Evolutionary conservation across 148 eudicot species (phyloP).

Genomic region (Dianthus caryophyllus): DNA sequence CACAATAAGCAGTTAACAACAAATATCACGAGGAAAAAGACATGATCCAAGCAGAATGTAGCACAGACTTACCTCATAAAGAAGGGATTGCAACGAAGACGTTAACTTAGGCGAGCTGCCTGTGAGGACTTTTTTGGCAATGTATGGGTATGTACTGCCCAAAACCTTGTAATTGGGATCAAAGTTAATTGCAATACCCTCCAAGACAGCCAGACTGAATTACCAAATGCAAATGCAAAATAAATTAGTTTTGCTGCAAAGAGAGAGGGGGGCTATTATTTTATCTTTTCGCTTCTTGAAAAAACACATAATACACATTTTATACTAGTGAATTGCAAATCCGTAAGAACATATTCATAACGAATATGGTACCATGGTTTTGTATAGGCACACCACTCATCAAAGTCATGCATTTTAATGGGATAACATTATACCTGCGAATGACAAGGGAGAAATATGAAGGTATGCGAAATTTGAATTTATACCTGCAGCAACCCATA

Average conservation of each 20-base stretch:
- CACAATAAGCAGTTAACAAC: neutral
- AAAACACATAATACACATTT: no score
- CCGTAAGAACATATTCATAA: no score
- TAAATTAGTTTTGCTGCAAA: neutral
- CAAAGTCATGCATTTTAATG: neutral
- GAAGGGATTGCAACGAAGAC: constrained; percentile 67
- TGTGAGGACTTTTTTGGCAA: constrained; percentile 80
- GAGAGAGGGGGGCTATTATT: neutral
- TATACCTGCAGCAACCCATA: constrained; percentile 58
- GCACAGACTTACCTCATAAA: constrained; percentile 56
- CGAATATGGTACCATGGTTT: no score
- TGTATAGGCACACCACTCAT: constrained; percentile 1
- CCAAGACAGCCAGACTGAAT: constrained; percentile 88
- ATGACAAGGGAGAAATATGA: constrained; percentile 91
- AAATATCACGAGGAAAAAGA: neutral
- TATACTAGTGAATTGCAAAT: no score
- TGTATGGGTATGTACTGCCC: constrained; percentile 96
- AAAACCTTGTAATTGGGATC: constrained; percentile 89
- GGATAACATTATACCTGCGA: constrained; percentile 53
- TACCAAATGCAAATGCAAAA: neutral
- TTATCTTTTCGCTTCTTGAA: no score
- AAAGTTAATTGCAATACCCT: constrained; percentile 80
- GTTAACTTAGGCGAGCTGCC: constrained; percentile 74
- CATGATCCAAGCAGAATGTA: neutral
- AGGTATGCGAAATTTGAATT: constrained; percentile 90